Conservation (phyloP, 2,329 filamentous ascomycete species). For the Emericellopsis atlantica region DNA sequence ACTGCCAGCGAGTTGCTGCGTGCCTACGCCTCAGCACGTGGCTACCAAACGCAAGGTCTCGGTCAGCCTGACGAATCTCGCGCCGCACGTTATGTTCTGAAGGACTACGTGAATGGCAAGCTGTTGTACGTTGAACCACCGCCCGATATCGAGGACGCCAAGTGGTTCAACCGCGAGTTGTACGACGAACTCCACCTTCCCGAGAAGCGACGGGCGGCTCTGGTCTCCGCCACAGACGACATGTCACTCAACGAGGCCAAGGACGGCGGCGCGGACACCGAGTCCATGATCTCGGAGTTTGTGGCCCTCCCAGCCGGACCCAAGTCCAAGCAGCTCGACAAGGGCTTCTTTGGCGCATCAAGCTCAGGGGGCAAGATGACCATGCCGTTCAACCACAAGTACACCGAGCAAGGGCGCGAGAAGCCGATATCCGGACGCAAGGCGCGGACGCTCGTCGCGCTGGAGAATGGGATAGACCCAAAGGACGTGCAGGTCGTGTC, state of each 20-base stretch:
- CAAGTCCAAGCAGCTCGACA: slow-evolving; percentile 71
- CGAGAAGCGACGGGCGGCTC: slow-evolving; percentile 59
- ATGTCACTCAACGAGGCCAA: slow-evolving; percentile 19
- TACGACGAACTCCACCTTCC: slow-evolving; percentile 78
- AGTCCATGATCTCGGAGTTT: slow-evolving; percentile 28
- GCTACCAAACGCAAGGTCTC: slow-evolving; percentile 72
- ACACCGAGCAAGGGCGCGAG: slow-evolving; percentile 59
- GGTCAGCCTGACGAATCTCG: slow-evolving; percentile 3
- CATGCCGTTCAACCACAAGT: slow-evolving; percentile 82
- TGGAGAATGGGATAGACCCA: slow-evolving; percentile 77
- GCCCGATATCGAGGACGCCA: slow-evolving; percentile 56
- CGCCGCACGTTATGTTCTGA: slow-evolving; percentile 78
- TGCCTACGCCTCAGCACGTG: slow-evolving; percentile 78
- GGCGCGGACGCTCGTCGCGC: slow-evolving; percentile 62
- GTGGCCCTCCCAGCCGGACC: slow-evolving; percentile 44
- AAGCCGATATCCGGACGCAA: slow-evolving; percentile 65
- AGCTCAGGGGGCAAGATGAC: slow-evolving; percentile 53
- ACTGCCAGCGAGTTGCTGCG: slow-evolving; percentile 75
- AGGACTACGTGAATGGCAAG: slow-evolving; percentile 96
- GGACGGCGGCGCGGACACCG: slow-evolving; percentile 17
- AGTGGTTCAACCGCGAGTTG: slow-evolving; percentile 77
- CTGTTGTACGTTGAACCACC: slow-evolving; percentile 75
- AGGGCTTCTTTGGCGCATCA: slow-evolving; percentile 70
- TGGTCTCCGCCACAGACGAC: slow-evolving; percentile 35
- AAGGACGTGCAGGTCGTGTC: slow-evolving; percentile 54